Conservation (phyloP, 805 yeast genomes). For the Pichia occidentalis region DNA sequence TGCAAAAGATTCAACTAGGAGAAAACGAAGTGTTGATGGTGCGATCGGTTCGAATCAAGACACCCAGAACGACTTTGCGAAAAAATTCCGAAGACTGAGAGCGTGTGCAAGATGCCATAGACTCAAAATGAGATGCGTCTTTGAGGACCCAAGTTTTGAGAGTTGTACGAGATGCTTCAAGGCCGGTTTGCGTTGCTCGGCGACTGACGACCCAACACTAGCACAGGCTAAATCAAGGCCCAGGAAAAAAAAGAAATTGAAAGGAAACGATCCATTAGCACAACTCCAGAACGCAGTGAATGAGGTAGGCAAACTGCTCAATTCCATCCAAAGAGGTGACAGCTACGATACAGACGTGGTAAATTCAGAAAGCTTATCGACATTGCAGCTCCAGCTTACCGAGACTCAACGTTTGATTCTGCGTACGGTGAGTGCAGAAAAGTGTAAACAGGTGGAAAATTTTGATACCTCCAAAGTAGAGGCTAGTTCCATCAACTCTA, state of each 20-base stretch:
- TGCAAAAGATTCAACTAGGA: too few relatives aligned
- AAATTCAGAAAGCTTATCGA: conserved; percentile 17
- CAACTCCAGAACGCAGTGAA: conserved; percentile 24
- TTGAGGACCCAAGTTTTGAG: conserved; percentile 37
- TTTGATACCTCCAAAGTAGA: conserved; percentile 9
- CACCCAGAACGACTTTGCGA: conserved; percentile 30
- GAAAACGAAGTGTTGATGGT: conserved; percentile 5
- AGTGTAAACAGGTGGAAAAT: conserved; percentile 1
- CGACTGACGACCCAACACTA: conserved; percentile 44
- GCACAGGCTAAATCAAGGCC: conserved; percentile 35
- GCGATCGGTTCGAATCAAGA: neutral
- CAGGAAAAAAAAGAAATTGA: conserved; percentile 26
- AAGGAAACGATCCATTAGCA: conserved; percentile 24
- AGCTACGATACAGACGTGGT: conserved; percentile 17
- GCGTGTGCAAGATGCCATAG: conserved; percentile 55
- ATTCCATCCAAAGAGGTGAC: conserved; percentile 18
- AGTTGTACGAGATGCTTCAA: conserved; percentile 42
- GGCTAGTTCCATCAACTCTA: conserved; percentile 31
- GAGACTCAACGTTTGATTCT: conserved; percentile 29
- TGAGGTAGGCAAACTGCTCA: conserved; percentile 22
- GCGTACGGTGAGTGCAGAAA: conserved; percentile 19
- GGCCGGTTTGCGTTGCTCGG: conserved; percentile 40
- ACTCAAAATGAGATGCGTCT: conserved; percentile 46
- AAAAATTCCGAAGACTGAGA: conserved; percentile 39
- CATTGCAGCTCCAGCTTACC: conserved; percentile 26